Base-by-base conservation (phyloP, 345 rosid genomes). In the Streptanthus diversifolius region DNA sequence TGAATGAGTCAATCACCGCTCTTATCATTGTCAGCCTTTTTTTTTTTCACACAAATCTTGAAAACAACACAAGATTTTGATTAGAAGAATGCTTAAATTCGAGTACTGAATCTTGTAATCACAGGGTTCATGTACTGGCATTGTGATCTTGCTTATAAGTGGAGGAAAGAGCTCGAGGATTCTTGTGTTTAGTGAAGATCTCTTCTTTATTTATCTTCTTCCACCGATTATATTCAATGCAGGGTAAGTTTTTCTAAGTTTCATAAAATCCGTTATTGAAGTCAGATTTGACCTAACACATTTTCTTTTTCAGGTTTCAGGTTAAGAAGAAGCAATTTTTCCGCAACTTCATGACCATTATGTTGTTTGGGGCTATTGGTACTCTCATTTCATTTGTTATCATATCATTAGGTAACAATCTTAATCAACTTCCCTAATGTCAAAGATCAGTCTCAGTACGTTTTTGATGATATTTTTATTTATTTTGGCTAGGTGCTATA, bases 271-370 rank as follows among this genome's bases (percentile, higher is more conserved):
- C 37, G 57, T 30, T 53, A 13, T 17, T 32, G 55, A 61, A 27
- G 47, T 59, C 13, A 52, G 43, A 5, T 21, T 41, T 70, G 76
- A 63, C 37, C 13, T 24, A 65, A 55, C 33, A 10, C 53, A 30
- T 62, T 11, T 68, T 45, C 3, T 27, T 14, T 5, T 2, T 37
- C 83, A 95, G 99, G 79, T 95, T 95, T 81, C 99, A 95, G 75
- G 97, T 95, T 81, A 95, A 95, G 87, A 95, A 95, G 89, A 95
- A 95, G 84, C 97, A 90, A 57, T 95, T 95, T 80, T 95, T 95
- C 68, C 96, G 90, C 77, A 95, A 95, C 80, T 95, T 95, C 81
- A 85, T 88, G 91, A 95, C 97, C 39, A 91, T 95, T 76, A 87
- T 87, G 81, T 79, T 95, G 66, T 95, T 88, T 80, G 99, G 99